These are phyloP conservation scores for Amanita pallidorosea DNA, from an alignment of 768 basidiomycete species.

Conservation along the genomic window DNA sequence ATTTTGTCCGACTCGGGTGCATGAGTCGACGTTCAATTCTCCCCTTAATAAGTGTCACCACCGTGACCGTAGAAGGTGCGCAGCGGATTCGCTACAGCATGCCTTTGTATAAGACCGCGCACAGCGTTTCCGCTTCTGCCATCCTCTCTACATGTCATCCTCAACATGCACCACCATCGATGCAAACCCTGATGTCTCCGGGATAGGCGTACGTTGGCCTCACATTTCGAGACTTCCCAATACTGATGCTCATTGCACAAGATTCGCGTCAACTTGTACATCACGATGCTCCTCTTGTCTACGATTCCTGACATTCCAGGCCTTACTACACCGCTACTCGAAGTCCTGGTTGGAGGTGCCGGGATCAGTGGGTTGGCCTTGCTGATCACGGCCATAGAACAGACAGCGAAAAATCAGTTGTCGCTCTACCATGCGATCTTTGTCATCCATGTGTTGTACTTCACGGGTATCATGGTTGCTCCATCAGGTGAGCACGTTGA, in stretches of 20 bases:
- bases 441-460: conserved; percentile 9
- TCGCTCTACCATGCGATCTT: conserved; percentile 11
- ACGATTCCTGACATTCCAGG: conserved; percentile 4
- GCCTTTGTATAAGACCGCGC: not conserved
- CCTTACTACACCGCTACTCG: conserved; percentile 5
- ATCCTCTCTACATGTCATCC: not conserved
- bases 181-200: conserved; percentile 5
- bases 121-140: not conserved
- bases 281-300: conserved; percentile 7
- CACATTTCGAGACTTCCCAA: not conserved
- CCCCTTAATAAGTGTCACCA: too few species aligned
- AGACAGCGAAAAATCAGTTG: conserved; percentile 6
- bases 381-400: conserved; percentile 9
- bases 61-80: not conserved
- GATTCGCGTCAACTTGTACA: conserved; percentile 10
- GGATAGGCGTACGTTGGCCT: conserved; percentile 3
- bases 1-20: too few species aligned
- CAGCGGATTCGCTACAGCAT: not conserved
- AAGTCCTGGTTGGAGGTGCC: conserved; percentile 7
- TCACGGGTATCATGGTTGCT: conserved; percentile 6
- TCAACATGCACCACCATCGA: not conserved
- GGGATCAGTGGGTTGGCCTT: conserved; percentile 8
- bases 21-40: too few species aligned
- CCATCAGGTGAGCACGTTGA: conserved; percentile 4
- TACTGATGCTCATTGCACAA: not conserved